Base-by-base conservation (phyloP, 495 filamentous ascomycete species). In the Talaromyces ruber region DNA sequence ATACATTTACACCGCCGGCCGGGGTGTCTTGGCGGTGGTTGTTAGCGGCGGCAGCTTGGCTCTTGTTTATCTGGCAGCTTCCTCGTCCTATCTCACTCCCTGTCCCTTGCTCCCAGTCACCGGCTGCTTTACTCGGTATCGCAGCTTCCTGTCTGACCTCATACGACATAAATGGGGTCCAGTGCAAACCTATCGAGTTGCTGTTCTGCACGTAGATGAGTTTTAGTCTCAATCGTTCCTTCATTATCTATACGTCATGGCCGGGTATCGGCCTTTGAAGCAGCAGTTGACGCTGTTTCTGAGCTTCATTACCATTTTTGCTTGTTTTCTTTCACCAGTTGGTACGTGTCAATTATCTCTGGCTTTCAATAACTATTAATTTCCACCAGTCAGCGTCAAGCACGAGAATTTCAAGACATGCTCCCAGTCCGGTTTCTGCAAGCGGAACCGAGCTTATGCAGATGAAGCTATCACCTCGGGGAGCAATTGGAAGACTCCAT, bases 371-470 rank as follows among this genome's bases (percentile, higher is more conserved):
- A 11, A 1, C 14, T 30, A 11, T 26, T 51, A 21, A 57, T 28
- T 16, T 4, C 12, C 9, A 30, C 11, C 70, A 94, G 92, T 84
- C 60, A 75, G 82, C 67, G 95, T 98, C 21, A 98, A 98, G 75
- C 88, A 96, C 66, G 88, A 95, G 66, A 91, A 93, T 67, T 98
- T 97, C 82, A 98, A 98, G 69, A 96, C 86, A 63, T 98, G 94
- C 77, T 76, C 84, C 39, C 94, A 98, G 72, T 92, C 93, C 0
- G 94, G 94, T 61, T 98, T 98, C 80, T 98, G 95, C 74, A 91
- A 89, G 70, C 91, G 94, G 61, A 97, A 97, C 73, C 86, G 93
- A 70, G 89, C 85, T 28, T 90, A 87, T 69, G 95, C 95, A 63
- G 92, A 98, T 71, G 79, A 84, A 59, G 92, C 83, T 60, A 74